Percentiles rank a stretch among this genome's conserved stretches.
Conservation (phyloP, 192 early-diverging fungal species). For the Backusella mclennaniae region DNA sequence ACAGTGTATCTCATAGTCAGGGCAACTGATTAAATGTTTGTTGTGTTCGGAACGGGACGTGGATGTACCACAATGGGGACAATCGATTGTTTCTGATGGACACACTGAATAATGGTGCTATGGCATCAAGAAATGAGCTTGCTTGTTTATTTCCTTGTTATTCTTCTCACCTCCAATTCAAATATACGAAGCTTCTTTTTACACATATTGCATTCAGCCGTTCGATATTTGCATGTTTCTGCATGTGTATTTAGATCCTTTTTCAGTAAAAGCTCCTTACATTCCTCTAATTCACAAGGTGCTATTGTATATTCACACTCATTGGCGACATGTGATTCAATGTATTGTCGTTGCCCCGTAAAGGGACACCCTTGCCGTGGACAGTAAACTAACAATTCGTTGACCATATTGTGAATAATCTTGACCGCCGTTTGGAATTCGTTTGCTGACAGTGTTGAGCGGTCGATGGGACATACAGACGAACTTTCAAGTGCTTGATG, state of each 20-base stretch:
- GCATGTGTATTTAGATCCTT: constrained; percentile 56
- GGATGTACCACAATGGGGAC: constrained; percentile 52
- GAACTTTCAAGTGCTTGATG: constrained; percentile 46
- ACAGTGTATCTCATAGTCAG: constrained; percentile 42
- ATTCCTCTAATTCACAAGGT: constrained; percentile 54
- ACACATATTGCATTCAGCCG: constrained; percentile 55
- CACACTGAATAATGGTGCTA: constrained; percentile 50
- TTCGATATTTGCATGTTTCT: constrained; percentile 53
- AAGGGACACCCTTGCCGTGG: constrained; percentile 56
- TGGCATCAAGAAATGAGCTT: too few species aligned
- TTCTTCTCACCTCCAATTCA: constrained; percentile 36
- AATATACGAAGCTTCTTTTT: constrained; percentile 45
- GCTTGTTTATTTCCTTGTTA: neutral
- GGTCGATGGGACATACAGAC: constrained; percentile 59
- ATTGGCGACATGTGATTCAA: constrained; percentile 50
- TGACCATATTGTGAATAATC: constrained; percentile 62
- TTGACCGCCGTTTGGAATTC: constrained; percentile 53
- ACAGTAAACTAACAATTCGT: constrained; percentile 64
- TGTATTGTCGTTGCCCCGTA: constrained; percentile 55
- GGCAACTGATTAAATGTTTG: constrained; percentile 47
- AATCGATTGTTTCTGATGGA: constrained; percentile 50
- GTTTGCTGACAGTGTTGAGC: constrained; percentile 38
- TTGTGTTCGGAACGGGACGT: constrained; percentile 37
- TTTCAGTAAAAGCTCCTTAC: constrained; percentile 50
- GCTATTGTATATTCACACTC: constrained; percentile 55